A percentile compares a stretch with the other conserved stretches of the same genome.
phyloP scores from a whole-genome alignment of 2,329 filamentous ascomycete genomes.

The Trichoderma breve region DNA sequence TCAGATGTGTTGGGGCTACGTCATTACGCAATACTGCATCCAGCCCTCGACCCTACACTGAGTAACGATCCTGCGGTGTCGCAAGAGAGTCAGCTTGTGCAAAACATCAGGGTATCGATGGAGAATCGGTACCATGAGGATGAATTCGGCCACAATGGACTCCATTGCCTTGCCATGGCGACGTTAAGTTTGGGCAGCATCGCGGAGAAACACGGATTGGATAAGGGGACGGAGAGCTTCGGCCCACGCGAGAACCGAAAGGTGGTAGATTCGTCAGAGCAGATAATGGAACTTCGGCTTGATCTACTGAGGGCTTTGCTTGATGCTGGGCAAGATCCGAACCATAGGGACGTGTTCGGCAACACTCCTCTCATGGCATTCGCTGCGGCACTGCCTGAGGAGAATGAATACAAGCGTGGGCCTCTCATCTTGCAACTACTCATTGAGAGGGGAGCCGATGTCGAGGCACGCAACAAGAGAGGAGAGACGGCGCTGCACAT shows the following conservation, averaged over 20 bases:
- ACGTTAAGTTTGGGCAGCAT: slow-evolving; percentile 44
- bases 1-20: background rate
- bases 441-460: slow-evolving; percentile 41
- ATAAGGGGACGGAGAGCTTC: background rate
- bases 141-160: slow-evolving; percentile 49
- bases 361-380: slow-evolving; percentile 58
- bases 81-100: slow-evolving; percentile 27
- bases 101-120: slow-evolving; percentile 23
- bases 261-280: slow-evolving; percentile 36
- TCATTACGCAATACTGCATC: background rate
- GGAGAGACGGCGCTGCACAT: slow-evolving; percentile 57
- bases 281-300: slow-evolving; percentile 31
- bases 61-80: slow-evolving; percentile 15
- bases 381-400: slow-evolving; percentile 47
- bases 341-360: slow-evolving; percentile 52
- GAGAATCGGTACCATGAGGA: slow-evolving; percentile 28
- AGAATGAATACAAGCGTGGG: slow-evolving; percentile 49
- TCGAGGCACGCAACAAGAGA: slow-evolving; percentile 51
- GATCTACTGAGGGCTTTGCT: slow-evolving; percentile 34
- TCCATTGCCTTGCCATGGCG: slow-evolving; percentile 58
- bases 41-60: background rate
- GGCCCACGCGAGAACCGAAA: slow-evolving; percentile 26
- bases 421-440: slow-evolving; percentile 47
- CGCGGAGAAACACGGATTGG: slow-evolving; percentile 33
- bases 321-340: slow-evolving; percentile 42